Evolutionary conservation across 176 grass and related monocot species (phyloP), one percentile per base, ranked within the genome.

Genomic region (Oryza brachyantha): DNA sequence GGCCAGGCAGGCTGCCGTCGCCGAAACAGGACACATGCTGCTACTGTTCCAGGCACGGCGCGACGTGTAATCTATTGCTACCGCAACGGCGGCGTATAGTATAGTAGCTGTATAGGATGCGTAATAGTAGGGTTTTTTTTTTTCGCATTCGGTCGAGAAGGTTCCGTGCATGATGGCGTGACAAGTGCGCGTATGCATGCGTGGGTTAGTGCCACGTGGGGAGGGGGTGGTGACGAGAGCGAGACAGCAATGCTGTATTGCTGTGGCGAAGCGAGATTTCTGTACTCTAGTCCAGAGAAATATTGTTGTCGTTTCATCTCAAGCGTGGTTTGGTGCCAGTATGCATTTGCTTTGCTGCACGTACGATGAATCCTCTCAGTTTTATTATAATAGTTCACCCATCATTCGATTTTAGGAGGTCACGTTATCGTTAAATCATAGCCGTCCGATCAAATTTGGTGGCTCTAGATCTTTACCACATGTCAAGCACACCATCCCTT

Each of bases 201-300:
- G 16, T 39, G 61, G 70, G 55, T 66, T 61, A 29, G 17, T 4
- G 16, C 45, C 81, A 67, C 71, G 45, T 83, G 81, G 31, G 70
- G 61, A 14, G 37, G 67, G 50, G 37, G 16, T 9, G 46, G 46
- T 50, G 17, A 50, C 62, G 62, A 7, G 61, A 25, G 10, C 9
- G 13, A 8, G 42, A 21, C 46, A 50, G 38, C 7, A 39, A 1
- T 1, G 8, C n/a, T n/a, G 42, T 2, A 45, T 4, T 45, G 21
- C n/a, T 26, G 24, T 11, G 64, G 24, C 57, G 66, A 41, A 12
- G 45, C 0, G 27, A 70, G 3, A 29, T 11, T 34, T 60, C n/a
- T n/a, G 29, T 11, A 38, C 19, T 16, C 66, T 39, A 39, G 38
- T 1, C 10, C 27, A 72, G 4, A 48, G 35, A 48, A 73, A 54